Conservation (phyloP, 2,329 filamentous ascomycete genomes). For the Cercospora brassicicola region DNA sequence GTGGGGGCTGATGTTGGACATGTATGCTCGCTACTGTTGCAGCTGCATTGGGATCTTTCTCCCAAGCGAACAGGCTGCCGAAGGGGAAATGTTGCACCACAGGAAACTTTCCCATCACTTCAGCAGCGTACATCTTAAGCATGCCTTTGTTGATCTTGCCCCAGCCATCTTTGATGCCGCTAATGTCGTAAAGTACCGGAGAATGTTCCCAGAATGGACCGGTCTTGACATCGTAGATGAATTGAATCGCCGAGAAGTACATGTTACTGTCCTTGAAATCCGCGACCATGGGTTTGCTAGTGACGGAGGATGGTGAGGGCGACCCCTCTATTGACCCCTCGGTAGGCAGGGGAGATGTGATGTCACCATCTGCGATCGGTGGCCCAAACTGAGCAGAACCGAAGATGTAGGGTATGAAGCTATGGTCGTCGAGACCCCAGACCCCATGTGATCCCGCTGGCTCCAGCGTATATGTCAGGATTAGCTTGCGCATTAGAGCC, state of each 20-base stretch:
- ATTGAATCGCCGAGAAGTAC: slow-evolving; percentile 94
- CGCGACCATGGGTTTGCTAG: slow-evolving; percentile 44
- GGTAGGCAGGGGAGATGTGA: slow-evolving; percentile 58
- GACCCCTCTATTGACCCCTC: slow-evolving; percentile 72
- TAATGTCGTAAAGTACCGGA: slow-evolving; percentile 90
- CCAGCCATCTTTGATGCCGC: slow-evolving; percentile 85
- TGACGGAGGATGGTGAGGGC: slow-evolving; percentile 69
- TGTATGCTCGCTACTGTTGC: slow-evolving; percentile 31
- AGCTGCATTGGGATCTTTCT: slow-evolving; percentile 46
- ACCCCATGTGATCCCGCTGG: slow-evolving; percentile 95
- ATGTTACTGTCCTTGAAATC: slow-evolving; percentile 54
- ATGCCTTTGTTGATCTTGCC: slow-evolving; percentile 96
- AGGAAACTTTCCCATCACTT: slow-evolving; percentile 94
- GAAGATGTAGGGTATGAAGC: slow-evolving; percentile 90
- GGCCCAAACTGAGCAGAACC: slow-evolving; percentile 87
- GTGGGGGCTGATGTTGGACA: slow-evolving; percentile 35
- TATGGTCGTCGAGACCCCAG: slow-evolving; percentile 98
- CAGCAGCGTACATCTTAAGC: slow-evolving; percentile 99
- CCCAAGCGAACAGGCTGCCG: slow-evolving; percentile 52
- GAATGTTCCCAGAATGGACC: slow-evolving; percentile 95
- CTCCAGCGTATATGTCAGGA: slow-evolving; percentile 87
- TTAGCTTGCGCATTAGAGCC: slow-evolving; percentile 75
- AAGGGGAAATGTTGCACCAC: slow-evolving; percentile 87
- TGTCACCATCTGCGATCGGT: slow-evolving; percentile 62
- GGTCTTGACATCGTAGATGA: slow-evolving; percentile 95